A percentile compares a stretch with the other conserved stretches of the same genome.
phyloP scores from a whole-genome alignment of 345 rosid genomes.

The Syzygium aromaticum region DNA sequence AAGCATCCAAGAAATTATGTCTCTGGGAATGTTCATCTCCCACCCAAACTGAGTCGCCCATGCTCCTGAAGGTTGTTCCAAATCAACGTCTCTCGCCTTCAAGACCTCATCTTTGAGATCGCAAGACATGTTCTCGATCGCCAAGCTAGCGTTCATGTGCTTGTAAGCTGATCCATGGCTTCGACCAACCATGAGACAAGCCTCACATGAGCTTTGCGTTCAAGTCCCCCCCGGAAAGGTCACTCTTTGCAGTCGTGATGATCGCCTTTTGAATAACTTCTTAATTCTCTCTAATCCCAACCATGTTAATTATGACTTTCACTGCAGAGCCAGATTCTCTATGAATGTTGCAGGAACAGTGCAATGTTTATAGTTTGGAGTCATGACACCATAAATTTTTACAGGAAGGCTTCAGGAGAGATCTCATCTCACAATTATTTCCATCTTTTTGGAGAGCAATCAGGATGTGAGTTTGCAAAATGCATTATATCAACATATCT shows the following conservation, averaged over 20 bases:
- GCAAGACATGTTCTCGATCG: not conserved
- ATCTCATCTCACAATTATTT: not conserved
- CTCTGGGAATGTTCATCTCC: not conserved
- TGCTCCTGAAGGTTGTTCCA: not conserved
- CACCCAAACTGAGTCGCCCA: not conserved
- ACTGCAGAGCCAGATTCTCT: not conserved
- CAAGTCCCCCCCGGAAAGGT: not conserved
- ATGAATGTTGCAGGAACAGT: not conserved
- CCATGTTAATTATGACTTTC: not conserved
- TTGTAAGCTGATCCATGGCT: not conserved
- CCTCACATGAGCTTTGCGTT: not conserved
- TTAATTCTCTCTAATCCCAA: not conserved
- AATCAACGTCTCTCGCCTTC: not conserved
- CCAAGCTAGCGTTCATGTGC: not conserved
- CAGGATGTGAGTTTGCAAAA: not conserved
- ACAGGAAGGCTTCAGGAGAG: not conserved
- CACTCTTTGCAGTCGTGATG: not conserved
- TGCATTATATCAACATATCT: not conserved
- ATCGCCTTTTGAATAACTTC: not conserved
- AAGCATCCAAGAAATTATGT: not conserved
- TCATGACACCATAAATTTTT: not conserved
- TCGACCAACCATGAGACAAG: not conserved
- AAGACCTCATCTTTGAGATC: not conserved
- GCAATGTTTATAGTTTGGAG: not conserved
- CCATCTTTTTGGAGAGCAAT: not conserved